Evolutionary conservation across 306 rosid genomes (phyloP).

Genomic region (Vigna radiata): DNA sequence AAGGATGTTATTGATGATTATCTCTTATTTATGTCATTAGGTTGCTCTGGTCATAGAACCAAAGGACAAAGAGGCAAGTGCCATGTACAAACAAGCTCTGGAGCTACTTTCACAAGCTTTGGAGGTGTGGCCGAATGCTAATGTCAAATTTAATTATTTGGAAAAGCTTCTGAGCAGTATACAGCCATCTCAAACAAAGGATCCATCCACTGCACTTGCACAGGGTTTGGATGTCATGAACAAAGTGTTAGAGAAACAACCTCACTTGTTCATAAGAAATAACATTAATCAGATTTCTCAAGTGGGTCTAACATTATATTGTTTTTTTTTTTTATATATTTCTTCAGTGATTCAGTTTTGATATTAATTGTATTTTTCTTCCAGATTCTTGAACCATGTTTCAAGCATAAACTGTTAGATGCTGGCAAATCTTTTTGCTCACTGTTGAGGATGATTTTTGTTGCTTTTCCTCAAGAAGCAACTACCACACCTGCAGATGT

Average conservation of each 20-base stretch:
- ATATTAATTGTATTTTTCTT: slow-evolving; percentile 39
- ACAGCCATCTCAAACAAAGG: slow-evolving; percentile 98
- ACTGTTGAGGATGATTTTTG: slow-evolving; percentile 92
- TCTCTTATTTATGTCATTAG: slow-evolving; percentile 55
- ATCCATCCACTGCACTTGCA: slow-evolving; percentile 96
- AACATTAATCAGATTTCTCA: slow-evolving; percentile 96
- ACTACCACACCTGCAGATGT: slow-evolving; percentile 81
- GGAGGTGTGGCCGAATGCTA: slow-evolving; percentile 99
- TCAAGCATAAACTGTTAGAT: slow-evolving; percentile 90
- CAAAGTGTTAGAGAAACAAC: slow-evolving; percentile 98
- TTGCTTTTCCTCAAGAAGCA: slow-evolving; percentile 92
- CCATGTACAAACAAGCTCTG: slow-evolving; percentile 96
- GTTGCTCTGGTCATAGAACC: slow-evolving; percentile 99
- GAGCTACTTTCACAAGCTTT: slow-evolving; percentile 95
- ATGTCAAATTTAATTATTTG: slow-evolving; percentile 91
- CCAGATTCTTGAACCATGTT: slow-evolving; percentile 99
- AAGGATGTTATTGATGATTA: slow-evolving; percentile 24
- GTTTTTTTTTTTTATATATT: slow-evolving; percentile 20
- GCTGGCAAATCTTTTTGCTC: slow-evolving; percentile 96
- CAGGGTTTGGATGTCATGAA: slow-evolving; percentile 99
- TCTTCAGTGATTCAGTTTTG: slow-evolving; percentile 3
- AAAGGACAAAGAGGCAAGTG: slow-evolving; percentile 94
- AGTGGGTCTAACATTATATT: slow-evolving; percentile 56
- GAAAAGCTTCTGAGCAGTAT: slow-evolving; percentile 96
- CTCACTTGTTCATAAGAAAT: slow-evolving; percentile 91